Percentiles rank a stretch among this genome's conserved stretches.
Evolutionary conservation across 192 early-diverging fungal genomes (phyloP).

Genomic region (Linnemannia hyalina): DNA sequence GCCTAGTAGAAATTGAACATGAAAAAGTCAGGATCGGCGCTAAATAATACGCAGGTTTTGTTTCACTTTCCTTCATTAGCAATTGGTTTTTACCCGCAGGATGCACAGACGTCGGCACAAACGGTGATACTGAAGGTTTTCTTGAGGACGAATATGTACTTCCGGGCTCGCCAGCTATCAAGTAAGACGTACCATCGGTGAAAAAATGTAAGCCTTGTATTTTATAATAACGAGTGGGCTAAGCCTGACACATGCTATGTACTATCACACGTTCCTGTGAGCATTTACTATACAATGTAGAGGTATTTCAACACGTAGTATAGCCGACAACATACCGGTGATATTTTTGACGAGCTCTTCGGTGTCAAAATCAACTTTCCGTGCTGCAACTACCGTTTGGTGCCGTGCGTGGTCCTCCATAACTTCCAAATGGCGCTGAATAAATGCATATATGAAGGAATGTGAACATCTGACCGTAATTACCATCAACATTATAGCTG

Average conservation of each 20-base stretch:
- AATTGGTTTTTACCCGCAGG: slow-evolving; percentile 12
- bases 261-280: neutral
- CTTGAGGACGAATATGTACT: slow-evolving; percentile 16
- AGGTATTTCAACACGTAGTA: too few relatives aligned
- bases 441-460: too few relatives aligned
- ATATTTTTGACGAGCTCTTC: too few relatives aligned
- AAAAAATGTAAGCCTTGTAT: neutral
- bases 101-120: slow-evolving; percentile 14
- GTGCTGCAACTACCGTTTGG: too few relatives aligned
- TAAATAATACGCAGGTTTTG: slow-evolving; percentile 4
- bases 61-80: slow-evolving; percentile 16
- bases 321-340: too few relatives aligned
- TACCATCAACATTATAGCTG: too few relatives aligned
- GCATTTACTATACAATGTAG: too few relatives aligned
- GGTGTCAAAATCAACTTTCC: too few relatives aligned
- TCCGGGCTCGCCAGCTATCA: slow-evolving; percentile 20
- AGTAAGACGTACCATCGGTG: slow-evolving; percentile 20
- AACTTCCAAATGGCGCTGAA: too few relatives aligned
- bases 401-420: too few relatives aligned
- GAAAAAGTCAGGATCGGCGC: slow-evolving; percentile 20
- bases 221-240: slow-evolving; percentile 1
- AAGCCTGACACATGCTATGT: neutral
- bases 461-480: too few relatives aligned
- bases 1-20: too few relatives aligned
- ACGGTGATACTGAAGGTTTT: slow-evolving; percentile 6